Percentiles rank a stretch among this genome's conserved stretches.
phyloP scores from a whole-genome alignment of 768 basidiomycete species.

The Inosperma sp. region DNA sequence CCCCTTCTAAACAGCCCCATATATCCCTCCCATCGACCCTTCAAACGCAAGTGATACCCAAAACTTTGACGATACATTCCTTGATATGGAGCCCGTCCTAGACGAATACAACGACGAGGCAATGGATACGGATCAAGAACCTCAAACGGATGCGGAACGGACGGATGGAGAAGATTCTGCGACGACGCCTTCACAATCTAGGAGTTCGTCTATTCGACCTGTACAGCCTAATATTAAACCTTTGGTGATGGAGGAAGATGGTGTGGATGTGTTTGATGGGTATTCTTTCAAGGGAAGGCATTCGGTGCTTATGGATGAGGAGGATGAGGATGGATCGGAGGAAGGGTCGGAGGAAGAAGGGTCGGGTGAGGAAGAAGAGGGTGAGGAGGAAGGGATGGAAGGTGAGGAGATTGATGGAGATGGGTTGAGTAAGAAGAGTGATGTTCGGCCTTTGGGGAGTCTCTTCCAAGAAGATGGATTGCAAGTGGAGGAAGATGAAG shows the following conservation, averaged over 20 bases:
- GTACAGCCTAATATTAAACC: too few species aligned
- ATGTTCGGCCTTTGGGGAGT: too few species aligned
- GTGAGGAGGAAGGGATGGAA: slow-evolving; percentile 12
- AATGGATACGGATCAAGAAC: slow-evolving; percentile 66
- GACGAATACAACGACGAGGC: slow-evolving; percentile 67
- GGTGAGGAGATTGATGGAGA: slow-evolving; percentile 15
- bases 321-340: slow-evolving; percentile 54
- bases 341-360: slow-evolving; percentile 41
- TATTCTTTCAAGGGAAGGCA: slow-evolving; percentile 90
- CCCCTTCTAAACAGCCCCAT: slow-evolving; percentile 60
- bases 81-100: slow-evolving; percentile 91
- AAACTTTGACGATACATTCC: slow-evolving; percentile 96
- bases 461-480: slow-evolving; percentile 10
- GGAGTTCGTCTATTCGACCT: slow-evolving; percentile 67
- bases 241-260: slow-evolving; percentile 36
- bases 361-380: slow-evolving; percentile 26
- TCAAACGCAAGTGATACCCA: slow-evolving; percentile 92
- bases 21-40: slow-evolving; percentile 89
- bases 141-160: slow-evolving; percentile 64
- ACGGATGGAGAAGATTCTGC: slow-evolving; percentile 73
- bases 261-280: slow-evolving; percentile 83
- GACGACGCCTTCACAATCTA: slow-evolving; percentile 76
- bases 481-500: slow-evolving; percentile 33
- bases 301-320: slow-evolving; percentile 73
- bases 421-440: too few species aligned